These are phyloP conservation scores for Tulasnella sp. DNA, from an alignment of 768 basidiomycete species.

Conservation along the genomic window DNA sequence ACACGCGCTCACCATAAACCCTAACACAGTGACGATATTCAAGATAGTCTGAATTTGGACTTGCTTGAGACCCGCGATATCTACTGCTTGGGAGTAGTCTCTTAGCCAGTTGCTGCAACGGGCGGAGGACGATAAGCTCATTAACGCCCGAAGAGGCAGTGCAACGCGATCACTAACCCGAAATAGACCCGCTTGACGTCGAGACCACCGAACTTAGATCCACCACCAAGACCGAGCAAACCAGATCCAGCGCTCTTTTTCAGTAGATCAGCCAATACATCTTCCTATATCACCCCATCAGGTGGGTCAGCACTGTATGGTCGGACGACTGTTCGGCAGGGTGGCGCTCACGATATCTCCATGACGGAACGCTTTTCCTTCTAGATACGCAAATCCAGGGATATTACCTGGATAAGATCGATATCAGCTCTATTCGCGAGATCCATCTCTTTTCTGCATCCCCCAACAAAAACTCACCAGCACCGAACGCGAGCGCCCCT, in stretches of 20 bases:
- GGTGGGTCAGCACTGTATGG: constrained; percentile 30
- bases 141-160: constrained; percentile 26
- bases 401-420: constrained; percentile 73
- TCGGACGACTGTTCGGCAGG: constrained; percentile 31
- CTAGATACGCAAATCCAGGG: constrained; percentile 81
- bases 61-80: constrained; percentile 55
- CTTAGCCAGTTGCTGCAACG: constrained; percentile 72
- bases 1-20: constrained; percentile 62
- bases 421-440: constrained; percentile 41
- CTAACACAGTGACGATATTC: constrained; percentile 84
- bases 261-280: constrained; percentile 56
- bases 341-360: constrained; percentile 67
- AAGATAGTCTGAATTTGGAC: constrained; percentile 64
- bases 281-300: constrained; percentile 54
- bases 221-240: constrained; percentile 54
- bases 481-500: constrained; percentile 23
- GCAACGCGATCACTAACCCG: constrained; percentile 47
- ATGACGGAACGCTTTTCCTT: constrained; percentile 80
- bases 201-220: constrained; percentile 66
- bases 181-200: constrained; percentile 84
- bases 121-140: neutral
- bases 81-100: constrained; percentile 86
- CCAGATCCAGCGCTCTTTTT: constrained; percentile 47
- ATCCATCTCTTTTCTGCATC: neutral
- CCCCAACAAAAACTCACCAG: constrained; percentile 16